These are phyloP conservation scores for Monosporascus sp. DNA, from an alignment of 2,329 filamentous ascomycete species.

Conservation along the genomic window DNA sequence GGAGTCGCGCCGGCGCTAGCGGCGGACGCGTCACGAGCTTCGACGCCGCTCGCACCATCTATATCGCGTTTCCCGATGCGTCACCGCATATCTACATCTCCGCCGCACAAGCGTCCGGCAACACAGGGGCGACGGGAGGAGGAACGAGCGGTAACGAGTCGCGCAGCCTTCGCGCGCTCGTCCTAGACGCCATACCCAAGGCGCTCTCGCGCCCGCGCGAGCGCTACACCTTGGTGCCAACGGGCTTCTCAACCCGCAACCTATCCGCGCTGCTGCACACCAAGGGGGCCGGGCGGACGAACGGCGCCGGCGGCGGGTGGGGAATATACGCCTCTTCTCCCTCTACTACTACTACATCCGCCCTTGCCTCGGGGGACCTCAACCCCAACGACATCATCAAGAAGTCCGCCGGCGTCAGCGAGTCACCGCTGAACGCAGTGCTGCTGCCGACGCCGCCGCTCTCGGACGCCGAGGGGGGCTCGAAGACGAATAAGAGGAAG, in stretches of 20 bases:
- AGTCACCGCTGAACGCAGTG: constrained; percentile 48
- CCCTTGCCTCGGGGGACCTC: constrained; percentile 42
- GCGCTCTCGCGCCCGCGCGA: constrained; percentile 71
- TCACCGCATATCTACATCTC: constrained; percentile 69
- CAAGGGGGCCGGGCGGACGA: constrained; percentile 63
- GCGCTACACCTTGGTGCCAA: constrained; percentile 63
- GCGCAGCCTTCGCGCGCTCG: constrained; percentile 53
- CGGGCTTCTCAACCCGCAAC: constrained; percentile 65
- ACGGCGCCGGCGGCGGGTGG: constrained; percentile 72
- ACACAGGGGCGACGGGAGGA: constrained; percentile 25
- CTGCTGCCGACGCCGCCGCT: constrained; percentile 42
- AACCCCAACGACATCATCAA: neutral
- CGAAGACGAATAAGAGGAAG: constrained; percentile 13
- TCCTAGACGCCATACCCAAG: constrained; percentile 75
- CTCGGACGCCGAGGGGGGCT: constrained; percentile 28
- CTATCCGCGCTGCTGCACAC: constrained; percentile 64
- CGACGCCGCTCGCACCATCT: constrained; percentile 67
- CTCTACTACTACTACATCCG: neutral
- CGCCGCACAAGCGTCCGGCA: constrained; percentile 33
- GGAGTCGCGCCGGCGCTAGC: constrained; percentile 18
- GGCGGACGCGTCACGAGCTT: constrained; percentile 35
- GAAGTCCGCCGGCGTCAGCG: constrained; percentile 40
- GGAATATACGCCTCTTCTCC: constrained; percentile 56
- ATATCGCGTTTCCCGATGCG: constrained; percentile 76
- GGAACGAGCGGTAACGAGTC: constrained; percentile 51